phyloP scores from a whole-genome alignment of 345 rosid genomes.

The Salix caprea region DNA sequence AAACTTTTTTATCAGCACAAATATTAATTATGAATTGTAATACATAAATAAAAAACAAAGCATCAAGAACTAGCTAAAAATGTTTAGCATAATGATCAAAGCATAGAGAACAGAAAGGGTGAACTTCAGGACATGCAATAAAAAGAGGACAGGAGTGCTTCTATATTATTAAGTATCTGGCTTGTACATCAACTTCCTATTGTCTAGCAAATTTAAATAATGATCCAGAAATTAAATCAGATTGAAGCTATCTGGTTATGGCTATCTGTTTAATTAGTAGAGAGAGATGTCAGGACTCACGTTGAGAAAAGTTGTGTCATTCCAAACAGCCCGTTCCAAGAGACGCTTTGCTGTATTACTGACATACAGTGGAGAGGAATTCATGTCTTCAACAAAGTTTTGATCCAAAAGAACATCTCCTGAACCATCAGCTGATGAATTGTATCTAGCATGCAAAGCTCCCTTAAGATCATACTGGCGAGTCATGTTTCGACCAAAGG shows the following conservation, averaged over 20 bases:
- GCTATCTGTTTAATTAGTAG: not conserved
- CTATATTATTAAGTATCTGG: no score
- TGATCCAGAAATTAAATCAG: not conserved
- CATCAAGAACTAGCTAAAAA: not conserved
- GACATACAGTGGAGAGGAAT: constrained; percentile 79
- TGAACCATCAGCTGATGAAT: constrained; percentile 45
- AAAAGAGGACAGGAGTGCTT: not conserved
- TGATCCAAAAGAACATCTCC: constrained; percentile 89
- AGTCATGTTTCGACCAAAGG: constrained; percentile 58
- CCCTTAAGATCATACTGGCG: constrained; percentile 97
- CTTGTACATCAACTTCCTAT: not conserved
- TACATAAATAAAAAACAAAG: not conserved
- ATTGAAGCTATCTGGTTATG: not conserved
- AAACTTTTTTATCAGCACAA: not conserved
- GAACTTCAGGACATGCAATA: not conserved
- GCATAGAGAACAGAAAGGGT: no score
- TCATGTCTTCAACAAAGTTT: constrained; percentile 93
- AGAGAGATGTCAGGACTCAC: constrained; percentile 43
- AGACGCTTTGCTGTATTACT: constrained; percentile 67
- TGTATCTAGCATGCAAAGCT: constrained; percentile 70
- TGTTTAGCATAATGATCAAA: not conserved
- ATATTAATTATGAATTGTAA: not conserved
- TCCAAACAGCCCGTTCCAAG: constrained; percentile 86
- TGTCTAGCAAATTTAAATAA: not conserved
- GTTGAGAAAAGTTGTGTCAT: constrained; percentile 83